Evolutionary conservation across 139 green algal species (phyloP).

Genomic region (Volvox africanus): DNA sequence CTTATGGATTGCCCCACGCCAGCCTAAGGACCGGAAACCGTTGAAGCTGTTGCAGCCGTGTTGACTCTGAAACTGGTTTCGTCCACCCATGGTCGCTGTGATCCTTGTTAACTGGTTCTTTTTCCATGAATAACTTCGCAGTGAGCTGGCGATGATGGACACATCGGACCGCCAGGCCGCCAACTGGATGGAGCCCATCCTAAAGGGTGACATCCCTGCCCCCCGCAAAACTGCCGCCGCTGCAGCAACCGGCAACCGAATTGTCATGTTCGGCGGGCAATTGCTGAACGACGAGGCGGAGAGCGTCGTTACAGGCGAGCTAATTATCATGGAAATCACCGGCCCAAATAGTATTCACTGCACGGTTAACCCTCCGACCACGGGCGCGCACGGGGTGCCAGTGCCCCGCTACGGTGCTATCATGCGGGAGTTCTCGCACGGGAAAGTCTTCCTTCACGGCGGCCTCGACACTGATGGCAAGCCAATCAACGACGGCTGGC

Average conservation of each 20-base stretch:
- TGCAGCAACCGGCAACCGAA: conserved; percentile 52
- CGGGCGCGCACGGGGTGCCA: conserved; percentile 27
- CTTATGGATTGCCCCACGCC: too few relatives aligned
- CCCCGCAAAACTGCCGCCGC: conserved; percentile 68
- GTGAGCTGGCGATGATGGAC: conserved; percentile 61
- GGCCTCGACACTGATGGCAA: conserved; percentile 70
- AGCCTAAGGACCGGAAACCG: too few relatives aligned
- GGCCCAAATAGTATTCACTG: conserved; percentile 55
- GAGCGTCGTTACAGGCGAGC: conserved; percentile 61
- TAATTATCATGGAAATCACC: conserved; percentile 75
- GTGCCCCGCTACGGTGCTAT: conserved; percentile 52
- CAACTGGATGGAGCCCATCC: conserved; percentile 63
- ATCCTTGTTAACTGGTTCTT: too few relatives aligned
- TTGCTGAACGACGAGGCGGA: conserved; percentile 62
- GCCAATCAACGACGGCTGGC: conserved; percentile 80
- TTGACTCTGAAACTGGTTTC: too few relatives aligned
- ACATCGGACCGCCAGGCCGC: conserved; percentile 50
- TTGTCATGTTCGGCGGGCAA: conserved; percentile 78
- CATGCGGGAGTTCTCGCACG: conserved; percentile 61
- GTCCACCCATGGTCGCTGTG: too few relatives aligned
- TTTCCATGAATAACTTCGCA: background rate
- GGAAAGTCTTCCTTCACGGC: conserved; percentile 84
- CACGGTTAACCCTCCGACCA: conserved; percentile 53
- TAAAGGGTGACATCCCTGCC: conserved; percentile 68
- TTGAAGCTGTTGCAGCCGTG: too few relatives aligned